Base-by-base conservation (phyloP, 2,329 filamentous ascomycete species). In the Colletotrichum caudatum region DNA sequence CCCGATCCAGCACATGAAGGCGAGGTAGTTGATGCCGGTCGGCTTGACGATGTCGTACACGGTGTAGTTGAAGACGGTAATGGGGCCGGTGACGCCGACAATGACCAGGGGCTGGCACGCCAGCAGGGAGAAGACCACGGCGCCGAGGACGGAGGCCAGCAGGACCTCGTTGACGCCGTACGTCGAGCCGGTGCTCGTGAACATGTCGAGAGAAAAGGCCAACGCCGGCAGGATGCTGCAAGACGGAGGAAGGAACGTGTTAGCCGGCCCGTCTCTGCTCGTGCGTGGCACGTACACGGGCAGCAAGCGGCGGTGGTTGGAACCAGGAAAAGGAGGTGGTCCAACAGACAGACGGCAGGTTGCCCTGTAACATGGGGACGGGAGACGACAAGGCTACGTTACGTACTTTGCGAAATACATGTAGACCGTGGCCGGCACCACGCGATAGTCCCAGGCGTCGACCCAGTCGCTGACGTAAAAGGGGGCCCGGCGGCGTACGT, bases 321-420 rank as follows among this genome's bases (percentile, higher is more conserved):
- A 3, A 29, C 8, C 33, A 20, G 9, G 33, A 16, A 57, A 14
- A 16, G 5, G 20, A n/a, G 5, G 6, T 16, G n/a, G 11, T 6
- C 35, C n/a, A n/a, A n/a, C n/a, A n/a, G 23, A 4, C 18, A 8
- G 20, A 39, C 53, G 20, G 20, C 11, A 9, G 20, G 11, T 20
- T 41, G 44, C 51, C 18, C 56, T 48, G 61, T 11, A 57, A 12
- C 12, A n/a, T 14, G 12, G 2, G 2, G 12, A 56, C 20, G 12
- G 12, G 16, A 71, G 33, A 57, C 44, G 33, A 53, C 26, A 44
- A 54, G 29, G 29, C 61, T 26, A 75, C 85, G 73, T 86, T 26
- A 75, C 85, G 73, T 86, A 95, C 93, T 97, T 97, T 74, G 94
- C 94, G 87, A 97, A 97, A 84, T 96, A 97, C 93, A 97, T 97